These are phyloP conservation scores for Mytilinidion resinicola DNA, from an alignment of 495 filamentous ascomycete genomes.

Conservation along the genomic window DNA sequence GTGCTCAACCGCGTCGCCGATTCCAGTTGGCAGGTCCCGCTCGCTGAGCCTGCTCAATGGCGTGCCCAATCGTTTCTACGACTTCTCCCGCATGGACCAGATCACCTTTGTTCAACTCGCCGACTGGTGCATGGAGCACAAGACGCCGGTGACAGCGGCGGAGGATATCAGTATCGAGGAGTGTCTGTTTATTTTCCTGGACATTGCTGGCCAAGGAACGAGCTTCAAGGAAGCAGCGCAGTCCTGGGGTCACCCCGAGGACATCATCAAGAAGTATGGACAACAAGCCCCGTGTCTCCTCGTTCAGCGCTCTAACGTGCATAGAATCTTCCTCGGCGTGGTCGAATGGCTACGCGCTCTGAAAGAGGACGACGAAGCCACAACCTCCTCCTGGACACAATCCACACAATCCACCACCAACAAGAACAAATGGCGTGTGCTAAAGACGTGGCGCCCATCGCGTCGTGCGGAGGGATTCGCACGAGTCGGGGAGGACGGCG, in stretches of 20 bases:
- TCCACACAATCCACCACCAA: constrained; percentile 12
- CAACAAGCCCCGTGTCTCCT: neutral
- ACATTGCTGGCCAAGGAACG: constrained; percentile 23
- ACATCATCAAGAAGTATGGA: constrained; percentile 19
- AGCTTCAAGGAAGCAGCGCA: constrained; percentile 15
- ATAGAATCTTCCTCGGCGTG: constrained; percentile 25
- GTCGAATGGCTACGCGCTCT: constrained; percentile 15
- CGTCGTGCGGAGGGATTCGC: constrained; percentile 13
- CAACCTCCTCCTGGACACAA: constrained; percentile 8
- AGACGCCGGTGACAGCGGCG: neutral
- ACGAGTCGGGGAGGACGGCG: constrained; percentile 16
- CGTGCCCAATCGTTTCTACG: constrained; percentile 23
- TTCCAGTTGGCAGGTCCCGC: too few species aligned
- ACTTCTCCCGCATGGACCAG: constrained; percentile 27
- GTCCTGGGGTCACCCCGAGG: constrained; percentile 19
- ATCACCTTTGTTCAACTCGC: constrained; percentile 24
- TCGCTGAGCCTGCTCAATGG: constrained; percentile 13
- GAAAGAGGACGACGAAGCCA: constrained; percentile 14
- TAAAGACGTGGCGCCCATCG: constrained; percentile 11
- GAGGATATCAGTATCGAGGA: constrained; percentile 21
- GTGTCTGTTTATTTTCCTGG: constrained; percentile 24
- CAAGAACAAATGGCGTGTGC: constrained; percentile 17
- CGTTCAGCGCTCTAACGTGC: neutral
- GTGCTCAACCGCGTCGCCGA: too few species aligned
- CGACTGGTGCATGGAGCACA: constrained; percentile 21